Evolutionary conservation across 768 basidiomycete species (phyloP), one percentile per base, ranked within the genome.

Genomic region (Lentinula lateritia): DNA sequence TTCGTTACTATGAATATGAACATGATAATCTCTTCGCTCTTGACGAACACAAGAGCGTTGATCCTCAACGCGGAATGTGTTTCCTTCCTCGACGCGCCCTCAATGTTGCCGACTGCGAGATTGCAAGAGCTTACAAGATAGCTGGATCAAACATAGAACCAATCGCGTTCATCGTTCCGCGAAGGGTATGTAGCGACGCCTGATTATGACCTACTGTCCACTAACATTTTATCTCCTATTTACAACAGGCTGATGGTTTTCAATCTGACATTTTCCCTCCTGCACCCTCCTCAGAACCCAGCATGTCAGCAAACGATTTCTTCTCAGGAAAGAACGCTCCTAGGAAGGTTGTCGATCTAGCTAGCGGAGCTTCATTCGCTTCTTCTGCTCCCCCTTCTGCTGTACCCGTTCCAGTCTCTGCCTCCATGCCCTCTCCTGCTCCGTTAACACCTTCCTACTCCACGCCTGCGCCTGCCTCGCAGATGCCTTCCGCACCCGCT

Each of bases 211-310:
- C 7, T 36, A 15, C 18, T n/a, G 20, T 35, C 18, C 18, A 6
- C 5, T 56, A 7, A n/a, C 32, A n/a, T 12, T 15, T 32, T 41
- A 6, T 20, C 16, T 18, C 32, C 5, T 16, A 12, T 15, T 5
- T 41, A 6, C 42, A 20, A 3, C 71, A 94, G 92, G 83, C 95
- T 41, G 95, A 98, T 61, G 86, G 88, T 5, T 98, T 98, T 92
- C 96, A 98, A 74, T 88, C 93, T 13, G 96, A 98, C 73, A 96
- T 98, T 72, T 98, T 86, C 81, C 96, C 97, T 5, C 92, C 93
- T 8, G 96, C 94, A 0, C 87, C 87, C 0, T 92, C 93, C 5
- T 73, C 80, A 60, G 90, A 95, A 68, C 84, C 94, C 15, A 84
- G 92, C 6, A 81, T 95, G 52, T 79, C 84, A 18, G 90, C 95